Evolutionary conservation across 2,329 filamentous ascomycete genomes (phyloP).

Genomic region (Fusarium foetens): DNA sequence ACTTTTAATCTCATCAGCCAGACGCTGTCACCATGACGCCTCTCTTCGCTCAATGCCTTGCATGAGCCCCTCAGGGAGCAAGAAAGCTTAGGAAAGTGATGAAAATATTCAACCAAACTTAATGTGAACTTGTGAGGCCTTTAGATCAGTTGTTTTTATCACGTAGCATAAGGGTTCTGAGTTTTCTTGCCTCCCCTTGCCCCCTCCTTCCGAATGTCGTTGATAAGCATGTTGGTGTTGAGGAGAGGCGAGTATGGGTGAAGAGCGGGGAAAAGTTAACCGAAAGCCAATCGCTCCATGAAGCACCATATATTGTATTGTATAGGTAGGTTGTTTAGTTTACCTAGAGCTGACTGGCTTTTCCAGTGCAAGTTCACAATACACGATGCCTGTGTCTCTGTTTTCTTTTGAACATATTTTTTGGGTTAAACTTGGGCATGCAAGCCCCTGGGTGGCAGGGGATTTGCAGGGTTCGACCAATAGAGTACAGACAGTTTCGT

Average conservation of each 20-base stretch:
- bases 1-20: background rate
- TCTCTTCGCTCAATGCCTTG: conserved; percentile 28
- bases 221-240: conserved; percentile 2
- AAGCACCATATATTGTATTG: background rate
- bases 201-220: conserved; percentile 14
- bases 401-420: background rate
- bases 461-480: conserved; percentile 33
- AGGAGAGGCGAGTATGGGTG: conserved; percentile 1
- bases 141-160: background rate
- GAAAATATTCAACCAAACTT: background rate
- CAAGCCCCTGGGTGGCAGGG: conserved; percentile 11
- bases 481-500: conserved; percentile 6
- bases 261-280: conserved; percentile 5
- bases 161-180: background rate
- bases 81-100: background rate
- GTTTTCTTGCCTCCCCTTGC: background rate
- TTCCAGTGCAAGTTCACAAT: conserved; percentile 1
- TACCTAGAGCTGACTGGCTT: background rate
- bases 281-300: too few species aligned
- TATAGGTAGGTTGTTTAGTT: background rate
- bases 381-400: background rate
- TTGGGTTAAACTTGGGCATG: conserved; percentile 10
- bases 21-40: conserved; percentile 35
- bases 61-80: background rate
- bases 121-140: background rate